These are phyloP conservation scores for Trametopsis cervina DNA, from an alignment of 768 basidiomycete species.

Conservation along the genomic window DNA sequence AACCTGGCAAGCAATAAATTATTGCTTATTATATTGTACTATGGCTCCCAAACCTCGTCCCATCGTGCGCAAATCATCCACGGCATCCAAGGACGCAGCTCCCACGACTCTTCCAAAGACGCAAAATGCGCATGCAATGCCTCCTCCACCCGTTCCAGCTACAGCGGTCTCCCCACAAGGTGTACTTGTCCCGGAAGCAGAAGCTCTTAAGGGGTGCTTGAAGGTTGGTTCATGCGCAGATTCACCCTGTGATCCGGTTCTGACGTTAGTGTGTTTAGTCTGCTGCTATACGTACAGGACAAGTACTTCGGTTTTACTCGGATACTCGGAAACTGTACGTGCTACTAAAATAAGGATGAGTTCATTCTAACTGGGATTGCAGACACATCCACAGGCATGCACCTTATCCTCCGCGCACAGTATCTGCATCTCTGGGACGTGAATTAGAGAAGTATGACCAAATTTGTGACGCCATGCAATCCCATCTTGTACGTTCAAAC, in stretches of 20 bases:
- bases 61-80: constrained; percentile 24
- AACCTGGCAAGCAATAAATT: too few relatives aligned
- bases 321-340: constrained; percentile 61
- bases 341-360: background rate
- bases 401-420: constrained; percentile 54
- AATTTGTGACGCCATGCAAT: constrained; percentile 71
- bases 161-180: constrained; percentile 40
- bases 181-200: constrained; percentile 61
- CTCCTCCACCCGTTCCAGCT: constrained; percentile 12
- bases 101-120: constrained; percentile 18
- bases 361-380: background rate
- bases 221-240: constrained; percentile 35
- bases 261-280: constrained; percentile 29
- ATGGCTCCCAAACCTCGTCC: constrained; percentile 43
- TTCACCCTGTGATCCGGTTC: background rate
- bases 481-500: constrained; percentile 47
- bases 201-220: constrained; percentile 48
- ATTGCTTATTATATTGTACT: constrained; percentile 5
- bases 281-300: constrained; percentile 62
- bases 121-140: constrained; percentile 5
- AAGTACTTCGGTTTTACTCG: constrained; percentile 64
- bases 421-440: constrained; percentile 58
- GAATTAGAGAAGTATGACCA: constrained; percentile 79
- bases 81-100: constrained; percentile 26
- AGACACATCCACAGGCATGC: constrained; percentile 52